A percentile compares a stretch with the other conserved stretches of the same genome.
phyloP scores from a whole-genome alignment of 2,329 filamentous ascomycete species.

The Chrysosporium queenslandicum region DNA sequence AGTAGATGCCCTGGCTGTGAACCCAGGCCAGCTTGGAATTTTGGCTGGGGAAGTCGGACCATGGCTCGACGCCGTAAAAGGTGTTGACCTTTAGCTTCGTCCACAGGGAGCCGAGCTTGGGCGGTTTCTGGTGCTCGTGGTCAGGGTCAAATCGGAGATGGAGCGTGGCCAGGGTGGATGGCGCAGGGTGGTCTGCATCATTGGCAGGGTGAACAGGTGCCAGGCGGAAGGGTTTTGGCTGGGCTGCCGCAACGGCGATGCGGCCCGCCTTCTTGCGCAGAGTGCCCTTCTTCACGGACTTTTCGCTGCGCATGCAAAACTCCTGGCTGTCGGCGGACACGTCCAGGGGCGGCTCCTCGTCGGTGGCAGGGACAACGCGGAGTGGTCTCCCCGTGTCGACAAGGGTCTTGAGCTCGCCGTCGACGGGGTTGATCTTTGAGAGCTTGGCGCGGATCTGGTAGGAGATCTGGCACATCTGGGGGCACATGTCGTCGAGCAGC shows the following conservation, averaged over 20 bases:
- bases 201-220: constrained; percentile 21
- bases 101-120: constrained; percentile 43
- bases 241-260: constrained; percentile 47
- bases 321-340: constrained; percentile 38
- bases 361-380: constrained; percentile 49
- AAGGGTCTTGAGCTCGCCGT: constrained; percentile 37
- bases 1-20: constrained; percentile 44
- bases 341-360: constrained; percentile 51
- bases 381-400: constrained; percentile 46
- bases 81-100: constrained; percentile 50
- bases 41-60: constrained; percentile 41
- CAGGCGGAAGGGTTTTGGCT: constrained; percentile 49
- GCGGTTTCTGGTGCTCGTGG: constrained; percentile 42
- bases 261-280: constrained; percentile 49
- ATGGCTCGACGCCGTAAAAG: constrained; percentile 46
- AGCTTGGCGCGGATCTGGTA: constrained; percentile 47
- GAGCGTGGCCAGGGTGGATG: constrained; percentile 47
- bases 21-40: constrained; percentile 32
- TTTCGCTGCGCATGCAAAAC: constrained; percentile 49
- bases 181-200: constrained; percentile 28
- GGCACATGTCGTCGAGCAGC: constrained; percentile 51
- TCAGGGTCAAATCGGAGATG: constrained; percentile 52
- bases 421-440: constrained; percentile 29
- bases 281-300: constrained; percentile 50
- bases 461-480: constrained; percentile 51